Base-by-base conservation (phyloP, 140 eudicot genomes). In the Ambrosia hybrid region DNA sequence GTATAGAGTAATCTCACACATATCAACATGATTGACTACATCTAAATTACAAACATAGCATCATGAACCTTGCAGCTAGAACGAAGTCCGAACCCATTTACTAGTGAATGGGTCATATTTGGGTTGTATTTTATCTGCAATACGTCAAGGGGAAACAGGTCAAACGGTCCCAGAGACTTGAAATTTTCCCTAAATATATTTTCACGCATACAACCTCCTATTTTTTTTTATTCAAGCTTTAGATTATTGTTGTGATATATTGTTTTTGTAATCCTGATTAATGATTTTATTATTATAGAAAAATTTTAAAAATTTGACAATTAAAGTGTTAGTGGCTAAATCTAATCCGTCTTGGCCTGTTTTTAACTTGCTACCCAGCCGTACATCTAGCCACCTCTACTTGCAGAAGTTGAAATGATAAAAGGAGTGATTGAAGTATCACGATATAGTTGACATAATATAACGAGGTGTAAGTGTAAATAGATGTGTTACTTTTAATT, bases 21-120 rank as follows among this genome's bases (percentile, higher is more conserved):
- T 64, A 51, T 51, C 72, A 48, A 51, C 41, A 38, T 38, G 4
- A 38, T n/a, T n/a, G n/a, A n/a, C n/a, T 39, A 39, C 78, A 73
- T 73, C 63, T 62, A 51, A 52, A 63, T 6, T 39, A 4, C 45
- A 39, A 1, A 39, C 45, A 39, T 39, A 39, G 13, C n/a, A 7
- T 46, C 52, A 46, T 46, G 13, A 9, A 46, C 13, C n/a, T 46
- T 46, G 52, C 52, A 9, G 52, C 52, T 46, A 46, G 52, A 46
- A 12, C n/a, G 52, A 12, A 12, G 13, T 46, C 13, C n/a, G 52
- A 46, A 8, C 52, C 52, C n/a, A 46, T 0, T 46, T 10, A 46
- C 52, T 9, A 6, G 52, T 10, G 52, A 46, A 9, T 46, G 33
- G 62, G 73, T 65, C 73, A 53, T n/a, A 65, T 57, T 56, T 16